A percentile compares a stretch with the other conserved stretches of the same genome.
Evolutionary conservation across 257 asterid genomes (phyloP).

Genomic region (Nicotiana benthamiana): DNA sequence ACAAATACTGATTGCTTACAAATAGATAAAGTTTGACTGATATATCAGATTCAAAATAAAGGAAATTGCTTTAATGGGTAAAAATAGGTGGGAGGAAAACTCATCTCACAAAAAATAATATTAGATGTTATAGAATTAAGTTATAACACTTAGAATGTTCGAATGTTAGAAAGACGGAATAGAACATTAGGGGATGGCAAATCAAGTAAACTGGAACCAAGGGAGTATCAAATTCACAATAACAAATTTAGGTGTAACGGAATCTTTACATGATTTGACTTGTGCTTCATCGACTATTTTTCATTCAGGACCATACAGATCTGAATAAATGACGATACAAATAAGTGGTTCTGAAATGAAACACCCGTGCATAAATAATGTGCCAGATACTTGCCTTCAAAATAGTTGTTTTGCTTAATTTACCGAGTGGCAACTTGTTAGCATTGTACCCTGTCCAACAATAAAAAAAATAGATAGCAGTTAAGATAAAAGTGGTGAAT

Average conservation of each 20-base stretch:
- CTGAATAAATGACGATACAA: conserved; percentile 5
- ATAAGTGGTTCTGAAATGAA: background rate
- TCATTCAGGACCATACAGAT: background rate
- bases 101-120: background rate
- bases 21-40: background rate
- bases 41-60: background rate
- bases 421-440: conserved; percentile 86
- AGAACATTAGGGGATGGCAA: background rate
- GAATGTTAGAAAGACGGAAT: background rate
- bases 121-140: background rate
- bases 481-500: background rate
- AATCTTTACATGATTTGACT: background rate
- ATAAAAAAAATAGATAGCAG: conserved; percentile 9
- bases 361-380: background rate
- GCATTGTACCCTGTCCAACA: conserved; percentile 76
- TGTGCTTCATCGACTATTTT: background rate
- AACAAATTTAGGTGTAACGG: background rate
- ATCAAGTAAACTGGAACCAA: background rate
- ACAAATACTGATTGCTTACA: background rate
- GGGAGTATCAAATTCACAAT: background rate
- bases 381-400: conserved; percentile 48
- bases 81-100: background rate
- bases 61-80: background rate
- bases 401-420: conserved; percentile 85
- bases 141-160: background rate